Base-by-base conservation (phyloP, 2,329 filamentous ascomycete species). In the Madurella mycetomatis region DNA sequence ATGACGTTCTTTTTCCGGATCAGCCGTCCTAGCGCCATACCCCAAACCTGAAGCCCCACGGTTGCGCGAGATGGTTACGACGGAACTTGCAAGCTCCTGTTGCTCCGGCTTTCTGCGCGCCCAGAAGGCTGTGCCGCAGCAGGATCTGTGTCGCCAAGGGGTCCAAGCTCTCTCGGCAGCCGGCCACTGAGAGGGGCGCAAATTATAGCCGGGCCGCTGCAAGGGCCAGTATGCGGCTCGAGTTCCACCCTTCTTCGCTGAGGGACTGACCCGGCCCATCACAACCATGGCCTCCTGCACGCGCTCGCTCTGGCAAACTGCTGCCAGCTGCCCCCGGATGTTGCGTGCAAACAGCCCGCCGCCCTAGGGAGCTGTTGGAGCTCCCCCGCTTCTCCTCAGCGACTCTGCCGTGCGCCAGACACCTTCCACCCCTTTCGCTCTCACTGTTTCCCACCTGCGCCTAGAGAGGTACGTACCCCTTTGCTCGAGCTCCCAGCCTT, bases 381-480 rank as follows among this genome's bases (percentile, higher is more conserved):
- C 60, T 61, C 53, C 51, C 51, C 57, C 56, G 49, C 54, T 52
- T 54, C 53, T 52, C 41, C 54, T 34, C 42, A 50, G 48, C 54
- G 52, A 30, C 49, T 44, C 51, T 55, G 56, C 56, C 55, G 50
- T 46, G 49, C 44, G 42, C 50, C 17, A 13, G 17, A 9, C 41
- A 25, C 53, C 49, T 49, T 39, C 43, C 45, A 13, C 56, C 47
- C 53, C 41, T 32, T 57, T 51, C 37, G 40, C 56, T 52, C 45
- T 44, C 51, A 12, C 51, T 52, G 44, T 53, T 54, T 45, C 48
- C 47, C 47, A 42, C 18, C 30, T 41, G 44, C 45, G 19, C 32
- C 41, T 25, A 40, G 39, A 39, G 37, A 18, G 59, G 60, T 65
- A 65, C 64, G 62, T 65, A 65, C 64, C 64, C 48, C 57, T 59